These are phyloP conservation scores for Hyphopichia wangnamkhiaoensis DNA, from an alignment of 1,139 yeast species.

Conservation along the genomic window DNA sequence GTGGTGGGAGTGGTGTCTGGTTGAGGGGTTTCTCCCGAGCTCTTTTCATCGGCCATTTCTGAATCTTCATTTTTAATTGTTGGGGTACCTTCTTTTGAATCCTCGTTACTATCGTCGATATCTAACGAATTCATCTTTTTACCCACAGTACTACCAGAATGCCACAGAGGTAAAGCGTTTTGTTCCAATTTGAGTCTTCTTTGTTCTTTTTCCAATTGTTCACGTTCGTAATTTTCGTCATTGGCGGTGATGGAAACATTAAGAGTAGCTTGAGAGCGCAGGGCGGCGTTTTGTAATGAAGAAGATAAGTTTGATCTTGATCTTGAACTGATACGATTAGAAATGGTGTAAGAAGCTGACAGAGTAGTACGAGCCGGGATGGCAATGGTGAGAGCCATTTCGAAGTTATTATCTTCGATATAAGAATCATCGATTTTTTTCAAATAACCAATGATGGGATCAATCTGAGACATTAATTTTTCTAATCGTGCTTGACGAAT, in stretches of 20 bases:
- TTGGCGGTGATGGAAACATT: conserved; percentile 92
- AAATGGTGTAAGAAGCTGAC: conserved; percentile 59
- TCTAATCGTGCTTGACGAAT: conserved; percentile 83
- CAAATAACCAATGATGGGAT: conserved; percentile 80
- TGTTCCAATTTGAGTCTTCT: conserved; percentile 77
- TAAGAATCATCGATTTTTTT: conserved; percentile 83
- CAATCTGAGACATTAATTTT: conserved; percentile 82
- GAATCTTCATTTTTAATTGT: conserved; percentile 8
- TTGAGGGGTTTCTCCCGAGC: no score
- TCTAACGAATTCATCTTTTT: conserved; percentile 42
- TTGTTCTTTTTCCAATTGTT: conserved; percentile 66
- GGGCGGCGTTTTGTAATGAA: conserved; percentile 38
- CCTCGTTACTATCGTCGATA: conserved; percentile 24
- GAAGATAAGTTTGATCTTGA: conserved; percentile 31
- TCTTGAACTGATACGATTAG: conserved; percentile 32
- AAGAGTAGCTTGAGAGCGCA: conserved; percentile 67
- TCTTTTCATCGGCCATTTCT: conserved; percentile 13
- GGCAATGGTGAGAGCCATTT: conserved; percentile 72
- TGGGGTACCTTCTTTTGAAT: conserved; percentile 12
- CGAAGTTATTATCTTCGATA: conserved; percentile 88
- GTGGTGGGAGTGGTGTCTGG: conserved; percentile 8
- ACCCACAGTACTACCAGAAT: conserved; percentile 86
- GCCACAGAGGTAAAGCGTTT: conserved; percentile 97
- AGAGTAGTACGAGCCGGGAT: conserved; percentile 81
- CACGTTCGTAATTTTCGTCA: conserved; percentile 74